Base-by-base conservation (phyloP, 164 flowering plant species). In the Umbellularia californica region DNA sequence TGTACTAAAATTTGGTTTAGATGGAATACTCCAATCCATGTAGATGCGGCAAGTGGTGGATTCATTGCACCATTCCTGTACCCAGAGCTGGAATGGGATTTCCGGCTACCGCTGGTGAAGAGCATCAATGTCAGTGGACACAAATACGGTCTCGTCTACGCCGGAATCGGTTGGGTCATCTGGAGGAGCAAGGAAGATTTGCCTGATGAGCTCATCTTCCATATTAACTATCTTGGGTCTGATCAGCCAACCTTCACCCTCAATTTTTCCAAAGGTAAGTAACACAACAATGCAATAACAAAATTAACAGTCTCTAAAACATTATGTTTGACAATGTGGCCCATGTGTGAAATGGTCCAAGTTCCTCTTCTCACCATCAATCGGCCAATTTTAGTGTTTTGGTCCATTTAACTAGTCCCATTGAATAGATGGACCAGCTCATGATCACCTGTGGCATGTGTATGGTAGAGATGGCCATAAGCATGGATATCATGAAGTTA, bases 171-270 rank as follows among this genome's bases (percentile, higher is more conserved):
- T 5, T 79, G 79, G 82, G 77, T 58, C 33, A 41, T 81, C 5
- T 81, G 81, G 83, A 77, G 81, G 69, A 75, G 65, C 73, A 75
- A 78, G 58, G 73, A 62, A 27, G 78, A 77, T 28, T 52, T 79
- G 47, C 81, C 81, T 69, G 81, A 79, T 15, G 79, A 81, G 51
- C 78, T 78, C 47, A 75, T 78, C 55, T 78, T 81, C 76, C 81
- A 81, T 63, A 81, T 81, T 51, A 78, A 81, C 71, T 81, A 81
- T 58, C 71, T 81, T 11, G 83, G 81, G 13, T 69, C 74, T 9
- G 83, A 81, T 69, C 83, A 81, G 28, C 83, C 81, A 12, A 81
- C 83, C 55, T 81, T 81, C 78, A 81, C 83, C 3, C 74, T 81
- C 35, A 81, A 81, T 55, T 81, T 81, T 76, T 81, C 83, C 69